Evolutionary conservation across 1,139 yeast species (phyloP).

Genomic region (Geotrichum carabidarum): DNA sequence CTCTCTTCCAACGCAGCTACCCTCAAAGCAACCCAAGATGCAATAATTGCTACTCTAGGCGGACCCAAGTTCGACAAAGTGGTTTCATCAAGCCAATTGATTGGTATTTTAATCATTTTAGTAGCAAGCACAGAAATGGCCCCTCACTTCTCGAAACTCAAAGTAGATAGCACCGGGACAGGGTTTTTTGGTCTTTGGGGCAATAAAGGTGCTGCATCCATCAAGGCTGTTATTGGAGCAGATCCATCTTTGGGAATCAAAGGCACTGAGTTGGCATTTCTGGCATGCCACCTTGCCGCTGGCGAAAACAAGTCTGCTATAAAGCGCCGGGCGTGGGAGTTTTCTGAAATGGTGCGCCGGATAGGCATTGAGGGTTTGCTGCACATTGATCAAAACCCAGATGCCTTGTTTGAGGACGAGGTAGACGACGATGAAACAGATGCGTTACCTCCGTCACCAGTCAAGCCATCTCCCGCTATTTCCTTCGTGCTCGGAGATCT

Average conservation of each 20-base stretch:
- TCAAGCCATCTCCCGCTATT: slow-evolving; percentile 13
- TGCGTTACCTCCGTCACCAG: slow-evolving; percentile 12
- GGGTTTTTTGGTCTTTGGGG: slow-evolving; percentile 57
- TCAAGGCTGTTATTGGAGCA: slow-evolving; percentile 34
- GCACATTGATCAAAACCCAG: slow-evolving; percentile 20
- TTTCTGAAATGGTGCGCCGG: slow-evolving; percentile 39
- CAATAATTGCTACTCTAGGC: slow-evolving; percentile 33
- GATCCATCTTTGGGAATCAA: slow-evolving; percentile 29
- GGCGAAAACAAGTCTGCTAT: slow-evolving; percentile 53
- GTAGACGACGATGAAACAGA: slow-evolving; percentile 16
- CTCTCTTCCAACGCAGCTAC: slow-evolving; percentile 43
- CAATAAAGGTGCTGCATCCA: slow-evolving; percentile 52
- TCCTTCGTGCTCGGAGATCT: slow-evolving; percentile 68
- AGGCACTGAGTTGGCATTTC: slow-evolving; percentile 49
- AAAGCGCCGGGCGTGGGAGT: slow-evolving; percentile 43
- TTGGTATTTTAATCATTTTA: slow-evolving; percentile 47
- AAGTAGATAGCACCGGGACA: slow-evolving; percentile 47
- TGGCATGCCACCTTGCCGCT: slow-evolving; percentile 66
- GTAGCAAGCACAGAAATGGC: slow-evolving; percentile 35
- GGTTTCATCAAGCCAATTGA: slow-evolving; percentile 43
- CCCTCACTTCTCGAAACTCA: slow-evolving; percentile 39
- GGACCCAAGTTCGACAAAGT: slow-evolving; percentile 29
- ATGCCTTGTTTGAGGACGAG: slow-evolving; percentile 13
- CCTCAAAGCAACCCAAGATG: slow-evolving; percentile 39
- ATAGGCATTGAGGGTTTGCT: slow-evolving; percentile 29